These are phyloP conservation scores for Russula earlei DNA, from an alignment of 768 basidiomycete species.

Conservation along the genomic window DNA sequence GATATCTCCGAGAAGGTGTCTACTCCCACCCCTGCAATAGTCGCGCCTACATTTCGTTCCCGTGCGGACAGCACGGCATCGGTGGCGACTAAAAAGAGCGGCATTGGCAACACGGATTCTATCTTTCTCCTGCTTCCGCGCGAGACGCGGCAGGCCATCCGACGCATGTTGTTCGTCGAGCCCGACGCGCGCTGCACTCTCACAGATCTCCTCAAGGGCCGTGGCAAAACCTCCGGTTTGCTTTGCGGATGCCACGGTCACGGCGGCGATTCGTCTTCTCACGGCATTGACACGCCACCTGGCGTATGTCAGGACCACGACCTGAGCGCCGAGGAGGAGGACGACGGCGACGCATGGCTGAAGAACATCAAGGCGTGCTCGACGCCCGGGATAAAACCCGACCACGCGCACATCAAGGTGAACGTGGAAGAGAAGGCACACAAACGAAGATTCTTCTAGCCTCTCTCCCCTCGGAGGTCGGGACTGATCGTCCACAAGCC, in stretches of 20 bases:
- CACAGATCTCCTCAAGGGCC: slow-evolving; percentile 80
- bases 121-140: slow-evolving; percentile 95
- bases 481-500: not conserved
- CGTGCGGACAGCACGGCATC: slow-evolving; percentile 29
- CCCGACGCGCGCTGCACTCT: slow-evolving; percentile 85
- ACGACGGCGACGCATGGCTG: slow-evolving; percentile 86
- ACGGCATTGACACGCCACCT: slow-evolving; percentile 35
- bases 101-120: slow-evolving; percentile 68
- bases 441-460: slow-evolving; percentile 69
- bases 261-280: slow-evolving; percentile 24
- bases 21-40: slow-evolving; percentile 6
- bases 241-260: slow-evolving; percentile 63
- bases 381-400: slow-evolving; percentile 31
- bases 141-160: slow-evolving; percentile 81
- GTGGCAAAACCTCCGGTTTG: slow-evolving; percentile 62
- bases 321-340: slow-evolving; percentile 54
- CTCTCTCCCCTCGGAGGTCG: no score
- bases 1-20: slow-evolving; percentile 5
- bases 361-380: slow-evolving; percentile 65
- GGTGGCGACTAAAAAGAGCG: slow-evolving; percentile 56
- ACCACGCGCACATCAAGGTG: slow-evolving; percentile 69
- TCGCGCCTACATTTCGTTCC: slow-evolving; percentile 8
- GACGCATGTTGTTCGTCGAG: slow-evolving; percentile 91
- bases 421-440: slow-evolving; percentile 59
- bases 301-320: slow-evolving; percentile 53